Evolutionary conservation across 2,329 filamentous ascomycete genomes (phyloP).

Genomic region (Plectosphaerella plurivora): DNA sequence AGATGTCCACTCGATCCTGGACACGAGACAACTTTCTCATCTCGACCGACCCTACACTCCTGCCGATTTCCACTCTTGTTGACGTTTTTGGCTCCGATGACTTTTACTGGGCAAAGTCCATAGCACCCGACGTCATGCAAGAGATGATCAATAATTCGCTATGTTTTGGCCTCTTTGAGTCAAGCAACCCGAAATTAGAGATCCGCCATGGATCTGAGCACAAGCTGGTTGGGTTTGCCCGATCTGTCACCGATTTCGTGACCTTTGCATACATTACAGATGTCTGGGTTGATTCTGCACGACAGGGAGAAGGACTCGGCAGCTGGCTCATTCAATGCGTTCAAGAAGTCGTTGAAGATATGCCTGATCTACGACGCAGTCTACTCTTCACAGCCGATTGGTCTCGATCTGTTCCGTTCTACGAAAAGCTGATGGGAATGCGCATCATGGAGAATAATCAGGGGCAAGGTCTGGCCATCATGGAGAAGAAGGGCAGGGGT

Average conservation of each 20-base stretch:
- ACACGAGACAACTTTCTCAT: slow-evolving; percentile 50
- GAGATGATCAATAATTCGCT: slow-evolving; percentile 53
- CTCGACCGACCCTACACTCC: slow-evolving; percentile 53
- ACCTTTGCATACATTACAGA: slow-evolving; percentile 66
- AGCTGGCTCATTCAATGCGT: slow-evolving; percentile 60
- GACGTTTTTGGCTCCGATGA: slow-evolving; percentile 49
- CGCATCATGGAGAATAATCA: slow-evolving; percentile 13
- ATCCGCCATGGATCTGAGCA: slow-evolving; percentile 13
- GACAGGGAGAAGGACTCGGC: slow-evolving; percentile 58
- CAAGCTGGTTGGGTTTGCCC: slow-evolving; percentile 48
- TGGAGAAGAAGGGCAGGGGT: slow-evolving; percentile 16
- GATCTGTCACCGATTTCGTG: slow-evolving; percentile 65
- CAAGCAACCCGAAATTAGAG: neutral
- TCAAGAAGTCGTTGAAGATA: slow-evolving; percentile 48
- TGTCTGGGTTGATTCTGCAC: slow-evolving; percentile 58
- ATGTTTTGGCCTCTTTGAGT: slow-evolving; percentile 52
- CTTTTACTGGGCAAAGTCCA: slow-evolving; percentile 55
- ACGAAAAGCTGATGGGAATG: slow-evolving; percentile 25
- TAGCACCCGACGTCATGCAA: slow-evolving; percentile 42
- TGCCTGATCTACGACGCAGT: slow-evolving; percentile 55
- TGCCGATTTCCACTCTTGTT: slow-evolving; percentile 51
- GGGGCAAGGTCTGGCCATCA: slow-evolving; percentile 10
- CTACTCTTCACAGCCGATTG: slow-evolving; percentile 46
- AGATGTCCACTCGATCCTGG: slow-evolving; percentile 25
- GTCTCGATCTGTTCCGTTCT: slow-evolving; percentile 27